Conservation (phyloP, 1,284 basidiomycete species). For the Cryptococcus sp. region DNA sequence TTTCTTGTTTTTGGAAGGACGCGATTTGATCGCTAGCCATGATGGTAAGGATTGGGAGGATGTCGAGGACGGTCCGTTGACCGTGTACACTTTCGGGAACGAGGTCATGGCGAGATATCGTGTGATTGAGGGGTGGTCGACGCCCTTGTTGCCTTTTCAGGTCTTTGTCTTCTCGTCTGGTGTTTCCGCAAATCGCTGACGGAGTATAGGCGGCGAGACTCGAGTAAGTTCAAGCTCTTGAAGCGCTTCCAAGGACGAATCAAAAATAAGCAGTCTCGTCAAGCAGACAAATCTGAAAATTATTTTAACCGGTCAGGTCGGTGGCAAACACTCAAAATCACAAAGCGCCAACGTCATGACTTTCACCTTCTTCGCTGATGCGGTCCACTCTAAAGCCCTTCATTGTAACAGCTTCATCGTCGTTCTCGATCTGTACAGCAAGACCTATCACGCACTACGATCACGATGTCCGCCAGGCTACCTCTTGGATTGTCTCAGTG, state of each 20-base stretch:
- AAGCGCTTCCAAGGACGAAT: slow-evolving; percentile 4
- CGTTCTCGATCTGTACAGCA: too few relatives aligned
- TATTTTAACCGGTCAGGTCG: slow-evolving; percentile 5
- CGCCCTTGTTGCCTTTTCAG: too few relatives aligned
- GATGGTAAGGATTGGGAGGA: slow-evolving; percentile 83
- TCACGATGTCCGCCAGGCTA: too few relatives aligned
- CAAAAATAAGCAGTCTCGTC: not conserved
- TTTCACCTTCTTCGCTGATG: not conserved
- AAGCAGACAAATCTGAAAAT: not conserved
- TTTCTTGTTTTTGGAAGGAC: slow-evolving; percentile 42
- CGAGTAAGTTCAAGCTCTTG: too few relatives aligned
- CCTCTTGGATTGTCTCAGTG: too few relatives aligned
- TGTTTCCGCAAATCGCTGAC: too few relatives aligned
- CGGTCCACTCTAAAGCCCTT: too few relatives aligned
- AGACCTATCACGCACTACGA: too few relatives aligned
- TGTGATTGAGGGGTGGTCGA: not conserved
- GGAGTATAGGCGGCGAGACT: too few relatives aligned
- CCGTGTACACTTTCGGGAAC: slow-evolving; percentile 80
- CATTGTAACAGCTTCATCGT: too few relatives aligned
- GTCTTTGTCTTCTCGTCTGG: too few relatives aligned
- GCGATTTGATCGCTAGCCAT: slow-evolving; percentile 74
- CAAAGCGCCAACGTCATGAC: slow-evolving; percentile 6
- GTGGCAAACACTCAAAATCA: not conserved
- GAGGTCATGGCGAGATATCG: slow-evolving; percentile 24
- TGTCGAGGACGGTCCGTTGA: slow-evolving; percentile 80